phyloP scores from a whole-genome alignment of 371 early-diverging fungal genomes.

The Mortierella polycephala region DNA sequence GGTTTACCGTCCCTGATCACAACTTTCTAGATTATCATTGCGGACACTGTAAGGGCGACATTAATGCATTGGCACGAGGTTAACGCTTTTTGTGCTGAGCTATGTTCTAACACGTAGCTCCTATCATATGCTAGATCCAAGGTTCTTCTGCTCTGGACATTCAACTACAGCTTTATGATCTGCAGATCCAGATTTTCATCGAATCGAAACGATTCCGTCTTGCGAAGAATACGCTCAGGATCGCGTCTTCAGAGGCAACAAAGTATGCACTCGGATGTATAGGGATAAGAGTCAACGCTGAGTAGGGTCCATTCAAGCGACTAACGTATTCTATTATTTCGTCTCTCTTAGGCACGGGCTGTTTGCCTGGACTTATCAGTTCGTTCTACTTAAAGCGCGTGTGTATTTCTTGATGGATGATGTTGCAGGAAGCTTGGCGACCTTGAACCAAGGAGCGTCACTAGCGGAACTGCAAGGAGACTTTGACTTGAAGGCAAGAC shows the following conservation, averaged over 20 bases:
- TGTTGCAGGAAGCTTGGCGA: slow-evolving; percentile 30
- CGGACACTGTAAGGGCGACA: slow-evolving; percentile 16
- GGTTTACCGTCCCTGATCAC: background rate
- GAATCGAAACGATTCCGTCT: slow-evolving; percentile 31
- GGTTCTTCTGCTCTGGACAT: slow-evolving; percentile 34
- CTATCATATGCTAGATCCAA: slow-evolving; percentile 29
- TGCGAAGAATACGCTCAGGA: slow-evolving; percentile 41
- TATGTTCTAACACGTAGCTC: background rate
- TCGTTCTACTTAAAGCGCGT: slow-evolving; percentile 34
- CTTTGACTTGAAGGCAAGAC: slow-evolving; percentile 41
- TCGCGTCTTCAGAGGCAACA: slow-evolving; percentile 26
- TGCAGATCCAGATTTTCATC: slow-evolving; percentile 39
- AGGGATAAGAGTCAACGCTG: too few relatives aligned
- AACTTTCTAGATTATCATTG: slow-evolving; percentile 26
- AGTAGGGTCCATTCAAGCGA: too few relatives aligned
- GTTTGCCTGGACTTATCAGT: slow-evolving; percentile 44
- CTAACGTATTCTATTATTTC: background rate
- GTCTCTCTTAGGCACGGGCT: slow-evolving; percentile 24
- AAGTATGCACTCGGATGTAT: slow-evolving; percentile 14
- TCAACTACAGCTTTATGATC: slow-evolving; percentile 43
- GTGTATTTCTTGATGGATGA: slow-evolving; percentile 40
- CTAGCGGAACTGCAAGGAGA: slow-evolving; percentile 36
- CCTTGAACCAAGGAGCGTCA: slow-evolving; percentile 31
- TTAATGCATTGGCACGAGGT: too few relatives aligned
- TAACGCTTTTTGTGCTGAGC: too few relatives aligned